These are phyloP conservation scores for Royoungia palumana DNA, from an alignment of 768 basidiomycete genomes.

Conservation along the genomic window DNA sequence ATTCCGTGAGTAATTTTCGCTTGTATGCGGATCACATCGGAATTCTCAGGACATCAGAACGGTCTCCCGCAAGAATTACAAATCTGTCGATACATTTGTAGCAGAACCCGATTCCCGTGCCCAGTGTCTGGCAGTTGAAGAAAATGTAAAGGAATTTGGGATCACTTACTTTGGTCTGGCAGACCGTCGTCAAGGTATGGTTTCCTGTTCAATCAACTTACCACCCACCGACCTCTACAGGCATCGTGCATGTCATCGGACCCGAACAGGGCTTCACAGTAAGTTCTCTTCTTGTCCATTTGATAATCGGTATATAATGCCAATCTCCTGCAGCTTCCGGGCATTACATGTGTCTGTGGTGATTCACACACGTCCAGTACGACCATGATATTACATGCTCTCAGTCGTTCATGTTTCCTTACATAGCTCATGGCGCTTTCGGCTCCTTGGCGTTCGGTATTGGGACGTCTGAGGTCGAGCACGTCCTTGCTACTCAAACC, in stretches of 20 bases:
- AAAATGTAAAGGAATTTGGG: constrained; percentile 89
- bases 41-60: constrained; percentile 44
- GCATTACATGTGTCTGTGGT: constrained; percentile 84
- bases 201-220: neutral
- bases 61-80: constrained; percentile 70
- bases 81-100: constrained; percentile 68
- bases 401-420: constrained; percentile 1
- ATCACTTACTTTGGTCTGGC: constrained; percentile 90
- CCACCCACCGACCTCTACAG: constrained; percentile 38
- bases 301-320: neutral
- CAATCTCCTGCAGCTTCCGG: constrained; percentile 50
- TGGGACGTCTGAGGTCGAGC: constrained; percentile 92
- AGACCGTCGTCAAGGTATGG: constrained; percentile 78
- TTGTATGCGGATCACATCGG: neutral
- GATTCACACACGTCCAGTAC: constrained; percentile 91
- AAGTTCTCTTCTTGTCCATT: constrained; percentile 15
- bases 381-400: constrained; percentile 24
- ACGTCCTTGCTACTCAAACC: constrained; percentile 90
- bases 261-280: constrained; percentile 93
- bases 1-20: constrained; percentile 58
- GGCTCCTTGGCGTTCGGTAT: constrained; percentile 92
- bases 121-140: constrained; percentile 80
- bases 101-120: constrained; percentile 81
- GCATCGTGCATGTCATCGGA: constrained; percentile 86
- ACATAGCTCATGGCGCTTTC: constrained; percentile 82